Evolutionary conservation across 2,329 filamentous ascomycete species (phyloP).

Genomic region (Neocucurbitaria cava): DNA sequence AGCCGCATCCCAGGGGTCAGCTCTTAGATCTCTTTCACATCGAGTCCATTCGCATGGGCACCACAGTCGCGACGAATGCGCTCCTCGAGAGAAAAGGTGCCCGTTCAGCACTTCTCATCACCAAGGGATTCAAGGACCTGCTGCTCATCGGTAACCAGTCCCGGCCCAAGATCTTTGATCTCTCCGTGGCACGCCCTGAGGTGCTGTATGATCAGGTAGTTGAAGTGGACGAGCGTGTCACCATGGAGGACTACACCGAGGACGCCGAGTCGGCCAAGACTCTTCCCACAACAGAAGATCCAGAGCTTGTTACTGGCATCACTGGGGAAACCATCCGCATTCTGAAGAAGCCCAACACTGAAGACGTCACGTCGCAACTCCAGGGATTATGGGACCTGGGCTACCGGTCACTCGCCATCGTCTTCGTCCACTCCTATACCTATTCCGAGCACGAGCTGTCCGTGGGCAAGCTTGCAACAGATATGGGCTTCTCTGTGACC

Average conservation of each 20-base stretch:
- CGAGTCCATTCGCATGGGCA: slow-evolving; percentile 37
- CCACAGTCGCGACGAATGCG: slow-evolving; percentile 42
- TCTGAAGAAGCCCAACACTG: not conserved
- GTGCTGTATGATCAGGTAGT: not conserved
- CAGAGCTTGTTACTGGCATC: not conserved
- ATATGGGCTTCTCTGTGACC: not conserved
- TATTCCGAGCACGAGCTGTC: not conserved
- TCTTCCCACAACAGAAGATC: not conserved
- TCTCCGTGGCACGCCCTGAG: slow-evolving; percentile 17
- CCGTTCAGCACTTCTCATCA: slow-evolving; percentile 30
- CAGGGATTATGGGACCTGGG: not conserved
- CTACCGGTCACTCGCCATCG: not conserved
- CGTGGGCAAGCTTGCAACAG: not conserved
- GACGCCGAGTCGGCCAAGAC: not conserved
- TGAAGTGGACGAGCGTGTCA: not conserved
- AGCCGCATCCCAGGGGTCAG: too few species aligned
- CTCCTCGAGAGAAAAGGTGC: slow-evolving; percentile 39
- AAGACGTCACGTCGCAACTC: not conserved
- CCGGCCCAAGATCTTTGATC: slow-evolving; percentile 38
- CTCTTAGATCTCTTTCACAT: too few species aligned
- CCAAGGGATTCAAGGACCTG: slow-evolving; percentile 40
- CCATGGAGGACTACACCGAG: not conserved
- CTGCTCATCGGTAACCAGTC: slow-evolving; percentile 42
- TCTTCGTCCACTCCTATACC: not conserved
- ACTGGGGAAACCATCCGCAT: not conserved